Conservation (phyloP, 495 filamentous ascomycete species). For the Cercophora newfieldiana region DNA sequence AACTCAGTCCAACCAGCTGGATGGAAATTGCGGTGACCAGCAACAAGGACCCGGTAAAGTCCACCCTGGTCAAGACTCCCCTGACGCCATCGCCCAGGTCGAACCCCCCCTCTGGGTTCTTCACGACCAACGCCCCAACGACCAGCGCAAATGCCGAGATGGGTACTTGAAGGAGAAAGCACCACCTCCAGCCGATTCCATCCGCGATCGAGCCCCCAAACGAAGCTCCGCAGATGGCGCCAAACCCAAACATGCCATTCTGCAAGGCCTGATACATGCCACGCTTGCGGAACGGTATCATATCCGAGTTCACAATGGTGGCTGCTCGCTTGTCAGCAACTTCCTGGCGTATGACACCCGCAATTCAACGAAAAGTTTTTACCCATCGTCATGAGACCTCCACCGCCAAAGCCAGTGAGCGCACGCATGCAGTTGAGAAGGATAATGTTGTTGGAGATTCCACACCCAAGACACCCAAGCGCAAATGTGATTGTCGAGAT, state of each 20-base stretch:
- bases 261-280: slow-evolving; percentile 67
- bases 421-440: slow-evolving; percentile 48
- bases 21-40: slow-evolving; percentile 58
- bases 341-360: neutral
- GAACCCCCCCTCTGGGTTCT: slow-evolving; percentile 38
- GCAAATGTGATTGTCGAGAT: slow-evolving; percentile 48
- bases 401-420: slow-evolving; percentile 58
- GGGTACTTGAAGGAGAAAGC: slow-evolving; percentile 52
- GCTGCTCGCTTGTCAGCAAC: slow-evolving; percentile 37
- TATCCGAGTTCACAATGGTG: slow-evolving; percentile 65
- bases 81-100: slow-evolving; percentile 25
- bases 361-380: slow-evolving; percentile 15
- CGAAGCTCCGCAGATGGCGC: slow-evolving; percentile 49
- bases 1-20: slow-evolving; percentile 59
- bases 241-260: slow-evolving; percentile 62
- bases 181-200: slow-evolving; percentile 52
- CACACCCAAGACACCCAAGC: slow-evolving; percentile 50
- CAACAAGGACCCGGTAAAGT: slow-evolving; percentile 54
- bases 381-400: slow-evolving; percentile 64
- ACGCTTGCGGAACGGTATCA: slow-evolving; percentile 62
- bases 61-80: slow-evolving; percentile 56
- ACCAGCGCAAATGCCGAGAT: slow-evolving; percentile 55
- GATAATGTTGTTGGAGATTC: slow-evolving; percentile 41
- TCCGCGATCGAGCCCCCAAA: slow-evolving; percentile 53
- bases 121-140: slow-evolving; percentile 55